Evolutionary conservation across 805 yeast species (phyloP).

Genomic region (Tetrapisispora fleetii): DNA sequence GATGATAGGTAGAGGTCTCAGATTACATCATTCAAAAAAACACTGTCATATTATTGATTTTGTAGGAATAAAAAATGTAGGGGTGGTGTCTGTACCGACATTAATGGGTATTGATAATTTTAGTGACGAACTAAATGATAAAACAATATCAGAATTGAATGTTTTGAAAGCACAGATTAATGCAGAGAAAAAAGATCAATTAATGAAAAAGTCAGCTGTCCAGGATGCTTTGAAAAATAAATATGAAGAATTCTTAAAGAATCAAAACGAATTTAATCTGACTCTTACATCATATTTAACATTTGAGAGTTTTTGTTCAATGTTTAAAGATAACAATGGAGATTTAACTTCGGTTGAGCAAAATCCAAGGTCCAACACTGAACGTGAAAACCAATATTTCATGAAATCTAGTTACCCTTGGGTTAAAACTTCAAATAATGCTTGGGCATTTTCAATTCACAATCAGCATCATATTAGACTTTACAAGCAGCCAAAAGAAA

Average conservation of each 20-base stretch:
- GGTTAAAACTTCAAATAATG: constrained; percentile 24
- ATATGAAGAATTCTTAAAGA: constrained; percentile 10
- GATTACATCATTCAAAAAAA: constrained; percentile 51
- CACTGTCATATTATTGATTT: constrained; percentile 71
- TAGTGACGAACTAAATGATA: constrained; percentile 21
- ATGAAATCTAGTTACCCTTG: constrained; percentile 28
- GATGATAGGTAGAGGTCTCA: constrained; percentile 85
- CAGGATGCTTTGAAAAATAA: constrained; percentile 4
- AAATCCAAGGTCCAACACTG: not conserved
- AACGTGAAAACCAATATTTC: constrained; percentile 13
- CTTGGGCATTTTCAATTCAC: constrained; percentile 28
- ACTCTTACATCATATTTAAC: constrained; percentile 33
- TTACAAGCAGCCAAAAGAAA: constrained; percentile 16
- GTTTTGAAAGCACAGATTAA: constrained; percentile 15
- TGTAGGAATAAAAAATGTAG: constrained; percentile 49
- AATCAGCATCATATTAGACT: constrained; percentile 15
- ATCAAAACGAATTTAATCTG: constrained; percentile 20
- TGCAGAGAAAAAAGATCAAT: constrained; percentile 6
- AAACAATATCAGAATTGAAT: constrained; percentile 28
- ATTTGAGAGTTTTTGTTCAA: constrained; percentile 27
- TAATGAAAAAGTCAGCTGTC: constrained; percentile 6
- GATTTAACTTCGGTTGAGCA: not conserved
- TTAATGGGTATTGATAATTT: constrained; percentile 31
- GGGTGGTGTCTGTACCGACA: constrained; percentile 47
- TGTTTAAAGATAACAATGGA: not conserved